Percentiles rank a stretch among this genome's conserved stretches.
phyloP scores from a whole-genome alignment of 78 protist species.

The Protostelium mycophagum region DNA sequence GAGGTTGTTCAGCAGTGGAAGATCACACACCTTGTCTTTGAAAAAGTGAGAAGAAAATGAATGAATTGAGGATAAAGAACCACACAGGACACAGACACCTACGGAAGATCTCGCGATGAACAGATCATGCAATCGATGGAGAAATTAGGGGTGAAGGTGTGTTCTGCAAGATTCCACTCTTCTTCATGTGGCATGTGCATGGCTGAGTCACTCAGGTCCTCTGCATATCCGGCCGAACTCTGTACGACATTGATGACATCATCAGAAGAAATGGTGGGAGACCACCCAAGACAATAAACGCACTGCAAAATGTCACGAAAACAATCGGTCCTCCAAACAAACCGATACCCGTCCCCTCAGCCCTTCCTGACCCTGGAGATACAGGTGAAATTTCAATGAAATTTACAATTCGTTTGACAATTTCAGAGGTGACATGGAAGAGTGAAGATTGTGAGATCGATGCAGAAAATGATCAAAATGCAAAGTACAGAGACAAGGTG shows the following conservation, averaged over 20 bases:
- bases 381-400: not conserved
- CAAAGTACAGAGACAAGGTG: not conserved
- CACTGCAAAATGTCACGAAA: not conserved
- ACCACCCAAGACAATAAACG: not conserved
- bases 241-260: not conserved
- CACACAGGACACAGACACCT: not conserved
- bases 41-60: not conserved
- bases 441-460: not conserved
- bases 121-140: not conserved
- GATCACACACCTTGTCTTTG: constrained; percentile 7
- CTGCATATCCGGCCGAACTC: not conserved
- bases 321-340: not conserved
- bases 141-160: not conserved
- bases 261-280: not conserved
- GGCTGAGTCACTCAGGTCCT: no score
- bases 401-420: not conserved
- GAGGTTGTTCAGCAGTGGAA: not conserved
- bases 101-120: not conserved
- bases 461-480: not conserved
- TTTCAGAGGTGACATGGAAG: not conserved
- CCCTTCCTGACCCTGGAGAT: not conserved
- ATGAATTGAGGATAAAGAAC: not conserved
- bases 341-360: not conserved
- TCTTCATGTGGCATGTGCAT: no score
- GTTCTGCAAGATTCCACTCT: no score